These are phyloP conservation scores for Geotrichum bryndzae DNA, from an alignment of 1,139 yeast species.

Conservation along the genomic window DNA sequence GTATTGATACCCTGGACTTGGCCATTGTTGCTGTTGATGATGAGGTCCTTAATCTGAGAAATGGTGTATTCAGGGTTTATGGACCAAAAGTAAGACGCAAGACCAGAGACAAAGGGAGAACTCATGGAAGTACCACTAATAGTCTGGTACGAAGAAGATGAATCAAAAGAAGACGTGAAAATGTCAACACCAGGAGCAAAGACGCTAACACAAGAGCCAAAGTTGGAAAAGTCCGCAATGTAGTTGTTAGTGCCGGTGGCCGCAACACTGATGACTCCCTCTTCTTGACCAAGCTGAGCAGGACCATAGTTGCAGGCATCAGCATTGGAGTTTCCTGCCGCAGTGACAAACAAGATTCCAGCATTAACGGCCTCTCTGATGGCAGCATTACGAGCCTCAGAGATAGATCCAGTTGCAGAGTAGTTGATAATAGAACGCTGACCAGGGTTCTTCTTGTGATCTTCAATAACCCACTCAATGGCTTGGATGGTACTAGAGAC, in stretches of 20 bases:
- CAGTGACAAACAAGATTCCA: conserved; percentile 79
- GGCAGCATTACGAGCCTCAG: conserved; percentile 74
- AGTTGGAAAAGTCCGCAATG: conserved; percentile 48
- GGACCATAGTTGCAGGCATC: conserved; percentile 85
- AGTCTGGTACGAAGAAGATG: conserved; percentile 72
- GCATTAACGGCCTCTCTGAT: conserved; percentile 79
- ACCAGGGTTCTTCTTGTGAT: conserved; percentile 54
- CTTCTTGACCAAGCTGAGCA: conserved; percentile 56
- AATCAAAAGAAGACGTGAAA: conserved; percentile 49
- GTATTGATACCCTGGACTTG: conserved; percentile 19
- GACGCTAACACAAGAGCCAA: conserved; percentile 78
- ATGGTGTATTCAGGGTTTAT: conserved; percentile 7
- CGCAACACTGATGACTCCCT: conserved; percentile 53
- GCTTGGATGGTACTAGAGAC: conserved; percentile 32
- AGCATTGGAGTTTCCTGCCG: conserved; percentile 82
- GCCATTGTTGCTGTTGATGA: conserved; percentile 26
- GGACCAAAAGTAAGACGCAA: conserved; percentile 30
- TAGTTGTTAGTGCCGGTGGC: conserved; percentile 71
- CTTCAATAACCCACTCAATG: conserved; percentile 41
- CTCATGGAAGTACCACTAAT: conserved; percentile 90
- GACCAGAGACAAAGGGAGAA: conserved; percentile 79
- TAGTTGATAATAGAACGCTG: conserved; percentile 85
- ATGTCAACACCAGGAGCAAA: conserved; percentile 82
- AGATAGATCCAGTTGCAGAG: conserved; percentile 85
- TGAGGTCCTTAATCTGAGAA: conserved; percentile 14